Percentiles rank a stretch among this genome's conserved stretches.
phyloP scores from a whole-genome alignment of 2,329 filamentous ascomycete genomes.

The Fusarium sp. region DNA sequence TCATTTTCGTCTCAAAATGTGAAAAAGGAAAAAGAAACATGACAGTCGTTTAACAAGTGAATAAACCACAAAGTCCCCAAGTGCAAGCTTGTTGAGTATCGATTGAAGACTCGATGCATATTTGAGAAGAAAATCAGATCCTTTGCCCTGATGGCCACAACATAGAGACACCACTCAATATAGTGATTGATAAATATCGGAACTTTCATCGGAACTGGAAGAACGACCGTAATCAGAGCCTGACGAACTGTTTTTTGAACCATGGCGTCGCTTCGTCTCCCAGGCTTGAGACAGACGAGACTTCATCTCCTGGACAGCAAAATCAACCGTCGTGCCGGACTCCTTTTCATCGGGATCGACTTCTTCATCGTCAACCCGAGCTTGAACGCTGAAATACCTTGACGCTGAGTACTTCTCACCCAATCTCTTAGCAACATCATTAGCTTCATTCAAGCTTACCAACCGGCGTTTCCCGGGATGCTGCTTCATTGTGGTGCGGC shows the following conservation, averaged over 20 bases:
- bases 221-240: not conserved
- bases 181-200: not conserved
- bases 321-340: constrained; percentile 41
- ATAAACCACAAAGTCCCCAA: not conserved
- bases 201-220: not conserved
- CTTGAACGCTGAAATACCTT: constrained; percentile 50
- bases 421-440: constrained; percentile 66
- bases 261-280: constrained; percentile 1
- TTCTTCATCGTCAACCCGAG: constrained; percentile 38
- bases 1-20: not conserved
- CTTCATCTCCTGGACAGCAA: constrained; percentile 42
- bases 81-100: not conserved
- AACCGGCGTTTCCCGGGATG: constrained; percentile 56
- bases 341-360: constrained; percentile 32
- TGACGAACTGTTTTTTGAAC: not conserved
- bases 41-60: not conserved
- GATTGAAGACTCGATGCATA: not conserved
- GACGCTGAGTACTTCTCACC: constrained; percentile 58
- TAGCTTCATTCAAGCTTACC: constrained; percentile 65
- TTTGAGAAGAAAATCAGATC: not conserved
- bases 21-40: not conserved
- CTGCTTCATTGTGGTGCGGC: constrained; percentile 45
- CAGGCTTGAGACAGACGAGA: constrained; percentile 29
- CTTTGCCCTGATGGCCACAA: not conserved
- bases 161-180: not conserved